Percentiles rank a stretch among this genome's conserved stretches.
Conservation (phyloP, 2,329 filamentous ascomycete genomes). For the Beauveria varroae region DNA sequence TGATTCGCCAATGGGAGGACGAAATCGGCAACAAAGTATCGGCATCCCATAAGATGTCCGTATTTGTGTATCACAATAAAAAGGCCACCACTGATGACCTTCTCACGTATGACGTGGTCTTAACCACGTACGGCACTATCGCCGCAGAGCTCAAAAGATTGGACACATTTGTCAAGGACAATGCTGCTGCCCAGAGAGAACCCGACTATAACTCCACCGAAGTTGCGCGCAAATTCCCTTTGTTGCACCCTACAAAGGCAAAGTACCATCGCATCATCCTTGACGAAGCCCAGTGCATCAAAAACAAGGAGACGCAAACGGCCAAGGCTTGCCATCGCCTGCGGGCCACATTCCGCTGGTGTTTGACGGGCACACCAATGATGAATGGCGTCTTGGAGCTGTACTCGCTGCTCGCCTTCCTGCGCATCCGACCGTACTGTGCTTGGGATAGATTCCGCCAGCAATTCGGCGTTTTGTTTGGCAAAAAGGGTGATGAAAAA, state of each 20-base stretch:
- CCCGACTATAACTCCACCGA: slow-evolving; percentile 29
- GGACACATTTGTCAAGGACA: slow-evolving; percentile 43
- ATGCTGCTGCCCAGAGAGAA: slow-evolving; percentile 28
- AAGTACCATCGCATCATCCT: slow-evolving; percentile 75
- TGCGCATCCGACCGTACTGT: slow-evolving; percentile 69
- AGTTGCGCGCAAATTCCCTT: slow-evolving; percentile 36
- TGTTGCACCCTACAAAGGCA: slow-evolving; percentile 52
- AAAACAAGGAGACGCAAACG: slow-evolving; percentile 67
- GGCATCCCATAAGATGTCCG: slow-evolving; percentile 47
- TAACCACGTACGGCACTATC: slow-evolving; percentile 83
- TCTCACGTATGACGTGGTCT: slow-evolving; percentile 63
- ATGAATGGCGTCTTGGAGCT: slow-evolving; percentile 80
- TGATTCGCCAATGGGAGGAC: slow-evolving; percentile 77
- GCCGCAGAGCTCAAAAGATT: slow-evolving; percentile 53
- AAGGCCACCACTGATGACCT: slow-evolving; percentile 55
- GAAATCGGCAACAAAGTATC: slow-evolving; percentile 69
- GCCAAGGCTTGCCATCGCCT: slow-evolving; percentile 62
- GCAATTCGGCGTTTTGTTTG: slow-evolving; percentile 35
- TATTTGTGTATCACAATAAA: slow-evolving; percentile 65
- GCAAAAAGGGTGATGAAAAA: slow-evolving; percentile 39
- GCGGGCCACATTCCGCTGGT: slow-evolving; percentile 67
- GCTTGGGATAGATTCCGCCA: slow-evolving; percentile 53
- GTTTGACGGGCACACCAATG: slow-evolving; percentile 75
- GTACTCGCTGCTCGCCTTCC: slow-evolving; percentile 68
- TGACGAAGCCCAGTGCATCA: slow-evolving; percentile 79